Conservation (phyloP, 2,329 filamentous ascomycete genomes). For the Xylariaceae sp. region DNA sequence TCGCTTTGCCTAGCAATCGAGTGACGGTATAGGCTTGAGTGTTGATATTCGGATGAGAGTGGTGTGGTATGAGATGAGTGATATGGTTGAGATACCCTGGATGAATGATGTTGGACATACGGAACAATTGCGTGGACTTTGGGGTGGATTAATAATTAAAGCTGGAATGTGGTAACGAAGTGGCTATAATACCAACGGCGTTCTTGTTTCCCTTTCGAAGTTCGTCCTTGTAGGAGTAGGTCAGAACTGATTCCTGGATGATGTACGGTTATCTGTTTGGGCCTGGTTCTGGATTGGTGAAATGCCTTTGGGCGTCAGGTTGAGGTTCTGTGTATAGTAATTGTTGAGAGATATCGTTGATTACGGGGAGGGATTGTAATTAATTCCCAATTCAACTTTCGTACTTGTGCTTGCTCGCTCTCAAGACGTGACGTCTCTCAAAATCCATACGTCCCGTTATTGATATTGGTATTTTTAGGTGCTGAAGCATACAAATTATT, state of each 20-base stretch:
- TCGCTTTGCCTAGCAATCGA: neutral
- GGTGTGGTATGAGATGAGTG: neutral
- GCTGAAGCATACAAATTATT: too few species aligned
- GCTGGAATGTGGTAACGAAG: neutral
- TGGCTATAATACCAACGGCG: neutral
- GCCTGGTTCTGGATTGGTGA: too few species aligned
- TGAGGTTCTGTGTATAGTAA: too few species aligned
- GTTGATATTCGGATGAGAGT: neutral
- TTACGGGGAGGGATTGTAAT: too few species aligned
- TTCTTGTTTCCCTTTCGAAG: neutral
- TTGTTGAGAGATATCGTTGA: too few species aligned
- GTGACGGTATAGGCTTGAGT: neutral
- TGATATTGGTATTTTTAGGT: too few species aligned
- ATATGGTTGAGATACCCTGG: conserved; percentile 1
- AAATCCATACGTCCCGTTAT: too few species aligned
- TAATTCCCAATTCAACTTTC: too few species aligned
- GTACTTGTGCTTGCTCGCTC: too few species aligned
- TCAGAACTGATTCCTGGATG: neutral
- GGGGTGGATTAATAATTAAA: neutral
- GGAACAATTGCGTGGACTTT: neutral
- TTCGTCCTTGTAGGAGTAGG: neutral
- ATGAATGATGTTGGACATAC: neutral
- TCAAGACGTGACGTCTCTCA: too few species aligned
- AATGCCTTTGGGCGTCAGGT: too few species aligned
- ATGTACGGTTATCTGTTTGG: too few species aligned